Percentiles rank a stretch among this genome's conserved stretches.
phyloP scores from a whole-genome alignment of 2,329 filamentous ascomycete species.

The Bipolaris bicolor region DNA sequence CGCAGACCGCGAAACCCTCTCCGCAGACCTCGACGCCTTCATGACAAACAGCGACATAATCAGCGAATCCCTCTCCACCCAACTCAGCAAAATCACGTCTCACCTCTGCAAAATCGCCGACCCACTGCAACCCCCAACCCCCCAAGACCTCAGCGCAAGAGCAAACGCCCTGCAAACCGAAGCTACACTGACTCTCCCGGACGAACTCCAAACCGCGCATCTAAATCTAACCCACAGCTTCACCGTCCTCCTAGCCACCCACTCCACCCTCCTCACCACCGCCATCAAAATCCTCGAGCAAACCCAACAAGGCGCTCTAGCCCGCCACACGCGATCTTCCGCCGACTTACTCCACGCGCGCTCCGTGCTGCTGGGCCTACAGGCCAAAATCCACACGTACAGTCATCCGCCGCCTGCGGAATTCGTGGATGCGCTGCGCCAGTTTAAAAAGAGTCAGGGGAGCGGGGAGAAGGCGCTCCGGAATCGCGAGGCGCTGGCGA shows the following conservation, averaged over 20 bases:
- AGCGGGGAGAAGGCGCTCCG: conserved; percentile 36
- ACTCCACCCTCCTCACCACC: conserved; percentile 48
- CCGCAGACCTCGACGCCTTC: conserved; percentile 50
- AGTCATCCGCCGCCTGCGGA: conserved; percentile 35
- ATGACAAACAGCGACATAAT: conserved; percentile 48
- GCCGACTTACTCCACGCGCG: conserved; percentile 53
- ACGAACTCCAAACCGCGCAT: conserved; percentile 36
- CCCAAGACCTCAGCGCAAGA: conserved; percentile 17
- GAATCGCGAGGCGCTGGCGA: conserved; percentile 42
- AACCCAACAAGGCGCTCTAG: conserved; percentile 54
- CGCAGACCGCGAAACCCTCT: conserved; percentile 48
- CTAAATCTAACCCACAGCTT: conserved; percentile 44
- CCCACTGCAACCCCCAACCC: conserved; percentile 22
- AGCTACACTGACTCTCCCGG: conserved; percentile 27
- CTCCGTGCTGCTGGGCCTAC: conserved; percentile 51
- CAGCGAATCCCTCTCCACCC: conserved; percentile 41
- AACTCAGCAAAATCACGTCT: conserved; percentile 36
- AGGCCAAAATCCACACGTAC: conserved; percentile 44
- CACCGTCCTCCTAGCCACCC: conserved; percentile 42
- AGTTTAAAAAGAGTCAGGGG: conserved; percentile 40
- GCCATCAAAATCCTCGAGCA: conserved; percentile 55
- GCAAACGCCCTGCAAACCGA: conserved; percentile 17
- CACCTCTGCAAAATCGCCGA: conserved; percentile 45
- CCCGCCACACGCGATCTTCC: conserved; percentile 50
- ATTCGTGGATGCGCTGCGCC: conserved; percentile 40